Evolutionary conservation across 192 early-diverging fungal genomes (phyloP).

Genomic region (Cetraspora pellucida): DNA sequence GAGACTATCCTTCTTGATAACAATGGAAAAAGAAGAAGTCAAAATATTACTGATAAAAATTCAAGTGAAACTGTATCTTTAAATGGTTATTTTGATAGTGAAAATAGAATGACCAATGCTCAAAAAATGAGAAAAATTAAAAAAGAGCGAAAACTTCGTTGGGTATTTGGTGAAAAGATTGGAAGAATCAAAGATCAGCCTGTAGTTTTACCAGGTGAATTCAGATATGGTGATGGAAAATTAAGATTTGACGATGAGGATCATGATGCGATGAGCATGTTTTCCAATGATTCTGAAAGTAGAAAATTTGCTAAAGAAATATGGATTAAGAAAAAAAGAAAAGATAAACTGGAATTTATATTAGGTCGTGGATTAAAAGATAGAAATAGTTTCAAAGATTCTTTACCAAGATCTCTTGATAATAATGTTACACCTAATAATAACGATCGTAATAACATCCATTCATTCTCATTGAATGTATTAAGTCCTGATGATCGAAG

Average conservation of each 20-base stretch:
- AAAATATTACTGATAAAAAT: not conserved
- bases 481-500: slow-evolving; percentile 39
- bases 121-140: slow-evolving; percentile 32
- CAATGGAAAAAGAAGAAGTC: slow-evolving; percentile 6
- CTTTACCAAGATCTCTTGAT: not conserved
- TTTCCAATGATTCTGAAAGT: slow-evolving; percentile 12
- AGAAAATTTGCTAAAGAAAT: slow-evolving; percentile 19
- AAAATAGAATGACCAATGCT: slow-evolving; percentile 30
- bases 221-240: slow-evolving; percentile 11
- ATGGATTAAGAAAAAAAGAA: slow-evolving; percentile 29
- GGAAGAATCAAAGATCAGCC: not conserved
- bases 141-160: slow-evolving; percentile 29
- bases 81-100: slow-evolving; percentile 28
- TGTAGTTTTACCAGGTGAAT: not conserved
- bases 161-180: slow-evolving; percentile 32
- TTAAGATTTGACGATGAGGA: slow-evolving; percentile 18
- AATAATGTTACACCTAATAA: not conserved
- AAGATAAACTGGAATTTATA: slow-evolving; percentile 29
- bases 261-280: not conserved
- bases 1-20: slow-evolving; percentile 16
- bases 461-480: not conserved
- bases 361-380: slow-evolving; percentile 31
- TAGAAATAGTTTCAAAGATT: not conserved
- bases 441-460: not conserved
- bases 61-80: not conserved